These are phyloP conservation scores for Amanita muscaria DNA, from an alignment of 768 basidiomycete species.

Conservation along the genomic window DNA sequence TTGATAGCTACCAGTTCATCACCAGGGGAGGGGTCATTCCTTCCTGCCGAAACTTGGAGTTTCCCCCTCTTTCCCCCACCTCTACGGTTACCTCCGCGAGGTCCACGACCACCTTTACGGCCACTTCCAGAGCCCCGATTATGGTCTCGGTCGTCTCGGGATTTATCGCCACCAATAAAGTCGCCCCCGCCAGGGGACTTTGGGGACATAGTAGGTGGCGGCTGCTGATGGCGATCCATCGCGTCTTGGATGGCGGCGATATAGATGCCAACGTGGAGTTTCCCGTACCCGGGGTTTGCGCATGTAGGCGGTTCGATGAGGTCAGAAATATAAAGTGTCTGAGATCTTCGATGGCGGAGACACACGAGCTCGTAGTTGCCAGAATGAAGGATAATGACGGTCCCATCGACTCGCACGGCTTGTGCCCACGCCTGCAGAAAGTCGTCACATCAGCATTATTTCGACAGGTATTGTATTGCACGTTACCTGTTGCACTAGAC, in stretches of 20 bases:
- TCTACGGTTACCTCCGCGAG: neutral
- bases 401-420: no score
- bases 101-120: constrained; percentile 4
- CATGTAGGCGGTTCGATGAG: constrained; percentile 12
- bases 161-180: no score
- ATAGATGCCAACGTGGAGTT: constrained; percentile 16
- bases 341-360: no score
- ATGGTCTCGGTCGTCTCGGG: no score
- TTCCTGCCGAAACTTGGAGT: constrained; percentile 9
- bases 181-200: constrained; percentile 5
- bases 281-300: constrained; percentile 13
- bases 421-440: no score
- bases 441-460: constrained; percentile 7
- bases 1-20: no score
- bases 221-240: constrained; percentile 12
- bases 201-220: neutral
- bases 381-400: constrained; percentile 13
- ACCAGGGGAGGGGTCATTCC: constrained; percentile 7
- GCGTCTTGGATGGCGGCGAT: constrained; percentile 15
- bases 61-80: constrained; percentile 6
- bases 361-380: constrained; percentile 12
- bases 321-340: constrained; percentile 14
- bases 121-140: constrained; percentile 6
- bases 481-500: constrained; percentile 16
- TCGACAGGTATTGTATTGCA: constrained; percentile 5